Evolutionary conservation across 2,329 filamentous ascomycete genomes (phyloP).

Genomic region (Periconia digitata): DNA sequence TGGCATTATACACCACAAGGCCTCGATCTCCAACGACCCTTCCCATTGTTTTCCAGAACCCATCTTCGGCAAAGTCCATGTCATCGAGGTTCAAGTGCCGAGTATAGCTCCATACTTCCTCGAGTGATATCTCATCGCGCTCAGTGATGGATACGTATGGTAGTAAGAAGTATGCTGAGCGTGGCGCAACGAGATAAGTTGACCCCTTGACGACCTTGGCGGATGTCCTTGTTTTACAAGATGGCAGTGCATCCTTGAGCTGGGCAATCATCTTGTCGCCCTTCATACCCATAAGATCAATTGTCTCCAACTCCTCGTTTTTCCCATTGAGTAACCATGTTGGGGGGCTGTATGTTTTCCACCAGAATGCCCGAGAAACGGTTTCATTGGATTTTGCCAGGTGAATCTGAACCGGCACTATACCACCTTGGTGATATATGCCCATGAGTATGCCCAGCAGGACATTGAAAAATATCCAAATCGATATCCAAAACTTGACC

Average conservation of each 20-base stretch:
- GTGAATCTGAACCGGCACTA: conserved; percentile 74
- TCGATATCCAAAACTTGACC: conserved; percentile 52
- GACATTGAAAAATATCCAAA: conserved; percentile 72
- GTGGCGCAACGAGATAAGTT: conserved; percentile 65
- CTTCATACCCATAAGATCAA: conserved; percentile 73
- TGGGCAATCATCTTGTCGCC: conserved; percentile 62
- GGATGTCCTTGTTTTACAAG: conserved; percentile 30
- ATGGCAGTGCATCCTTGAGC: conserved; percentile 59
- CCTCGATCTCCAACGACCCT: conserved; percentile 61
- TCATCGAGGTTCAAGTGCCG: conserved; percentile 78
- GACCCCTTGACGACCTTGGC: conserved; percentile 51
- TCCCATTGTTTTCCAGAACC: conserved; percentile 69
- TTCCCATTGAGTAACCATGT: conserved; percentile 78
- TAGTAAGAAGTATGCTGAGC: conserved; percentile 71
- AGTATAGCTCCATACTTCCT: conserved; percentile 69
- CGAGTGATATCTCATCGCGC: conserved; percentile 58
- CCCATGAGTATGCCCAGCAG: conserved; percentile 73
- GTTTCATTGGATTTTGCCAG: conserved; percentile 67
- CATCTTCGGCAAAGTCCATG: conserved; percentile 76
- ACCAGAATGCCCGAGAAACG: conserved; percentile 73
- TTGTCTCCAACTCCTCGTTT: conserved; percentile 69
- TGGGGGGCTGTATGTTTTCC: conserved; percentile 83
- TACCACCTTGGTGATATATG: conserved; percentile 78
- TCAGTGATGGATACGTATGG: conserved; percentile 42
- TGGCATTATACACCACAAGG: conserved; percentile 48